Evolutionary conservation across 495 filamentous ascomycete species (phyloP), one percentile per base, ranked within the genome.

Genomic region (Neurospora sp.): DNA sequence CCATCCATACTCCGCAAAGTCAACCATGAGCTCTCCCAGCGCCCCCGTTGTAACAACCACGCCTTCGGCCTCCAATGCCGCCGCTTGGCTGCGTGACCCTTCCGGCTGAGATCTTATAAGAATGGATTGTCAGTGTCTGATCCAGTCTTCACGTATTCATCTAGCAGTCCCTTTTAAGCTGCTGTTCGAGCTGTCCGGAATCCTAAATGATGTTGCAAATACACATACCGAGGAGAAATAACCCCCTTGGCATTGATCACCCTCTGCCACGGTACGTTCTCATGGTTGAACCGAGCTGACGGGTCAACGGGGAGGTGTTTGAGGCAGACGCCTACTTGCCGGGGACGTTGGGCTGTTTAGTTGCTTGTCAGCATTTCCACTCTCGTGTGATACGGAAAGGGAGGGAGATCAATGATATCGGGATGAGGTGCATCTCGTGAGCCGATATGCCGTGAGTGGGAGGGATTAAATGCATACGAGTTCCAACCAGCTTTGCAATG

Each of bases 191-290:
- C 54, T 62, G 54, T 14, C 27, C n/a, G n/a, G n/a, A n/a, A n/a
- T n/a, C n/a, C n/a, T n/a, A n/a, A n/a, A n/a, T n/a, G n/a, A n/a
- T n/a, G 6, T 31, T 4, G 27, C 27, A 35, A 18, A 7, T 16
- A 6, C 27, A 74, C 78, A 35, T 77, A 96, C 93, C 94, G 88
- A 40, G 90, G 92, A 39, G 93, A 95, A 75, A 98, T 94, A 73
- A 89, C 85, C 20, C 94, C 94, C 81, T 92, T 94, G 3, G 92
- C 81, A 78, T 94, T 96, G 74, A 98, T 92, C 12, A 98, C 93
- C 69, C 95, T 85, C 84, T 98, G 95, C 95, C 95, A 98, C 4
- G 94, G 95, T 12, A 97, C 94, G 76, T 92, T 97, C 20, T 81
- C 85, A 72, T 86, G 83, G 77, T 97, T 88, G 81, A 90, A 96